Conservation (phyloP, 2,329 filamentous ascomycete genomes). For the Thermothelomyces thermophilus region DNA sequence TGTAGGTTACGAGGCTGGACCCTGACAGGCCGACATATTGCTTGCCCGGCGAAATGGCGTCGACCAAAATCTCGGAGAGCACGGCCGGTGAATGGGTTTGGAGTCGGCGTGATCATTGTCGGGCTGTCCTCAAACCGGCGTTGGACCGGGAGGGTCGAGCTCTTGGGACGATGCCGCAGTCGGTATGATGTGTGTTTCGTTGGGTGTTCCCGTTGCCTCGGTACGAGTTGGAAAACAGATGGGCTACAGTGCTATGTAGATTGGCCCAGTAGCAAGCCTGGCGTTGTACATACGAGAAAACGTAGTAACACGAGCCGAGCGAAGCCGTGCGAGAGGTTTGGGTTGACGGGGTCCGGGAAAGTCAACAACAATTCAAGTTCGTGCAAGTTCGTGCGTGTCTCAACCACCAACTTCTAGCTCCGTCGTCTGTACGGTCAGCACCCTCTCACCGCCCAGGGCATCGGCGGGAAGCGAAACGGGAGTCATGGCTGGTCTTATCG, state of each 20-base stretch:
- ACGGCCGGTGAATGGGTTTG: conserved; percentile 4
- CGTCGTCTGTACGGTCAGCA: background rate
- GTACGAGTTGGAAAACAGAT: too few species aligned
- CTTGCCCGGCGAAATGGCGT: background rate
- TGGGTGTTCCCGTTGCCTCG: background rate
- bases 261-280: too few species aligned
- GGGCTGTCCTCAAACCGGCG: background rate
- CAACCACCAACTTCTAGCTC: too few species aligned
- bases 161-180: background rate
- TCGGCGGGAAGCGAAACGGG: background rate
- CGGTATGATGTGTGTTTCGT: too few species aligned
- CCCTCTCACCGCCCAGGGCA: conserved; percentile 1
- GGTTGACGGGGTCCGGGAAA: background rate
- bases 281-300: background rate
- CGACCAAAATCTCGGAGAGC: conserved; percentile 8
- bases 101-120: conserved; percentile 12
- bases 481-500: conserved; percentile 9
- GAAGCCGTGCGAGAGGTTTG: background rate
- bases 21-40: background rate
- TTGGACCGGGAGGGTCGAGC: background rate
- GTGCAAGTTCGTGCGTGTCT: too few species aligned
- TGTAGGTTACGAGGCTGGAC: conserved; percentile 7
- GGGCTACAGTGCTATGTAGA: too few species aligned
- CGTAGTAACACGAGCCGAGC: background rate
- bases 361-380: too few species aligned